Evolutionary conservation across 306 rosid genomes (phyloP), one percentile per base, ranked within the genome.

Genomic region (Gynostemma pentaphyllum): DNA sequence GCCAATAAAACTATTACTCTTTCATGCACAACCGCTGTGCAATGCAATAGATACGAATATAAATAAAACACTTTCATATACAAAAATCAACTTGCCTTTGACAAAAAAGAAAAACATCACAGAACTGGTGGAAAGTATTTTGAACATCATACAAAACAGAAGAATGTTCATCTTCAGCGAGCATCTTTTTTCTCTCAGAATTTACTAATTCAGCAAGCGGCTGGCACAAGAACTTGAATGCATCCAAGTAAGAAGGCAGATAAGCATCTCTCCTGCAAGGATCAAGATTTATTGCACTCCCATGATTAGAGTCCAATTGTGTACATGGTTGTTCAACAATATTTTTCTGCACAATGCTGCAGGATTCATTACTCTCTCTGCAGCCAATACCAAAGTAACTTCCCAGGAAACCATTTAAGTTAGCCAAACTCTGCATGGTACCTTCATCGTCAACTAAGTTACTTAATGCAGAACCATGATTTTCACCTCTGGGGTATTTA

Each of bases 131-230:
- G 71, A 91, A 80, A 64, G 75, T 82, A 66, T 73, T 79, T 79
- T 75, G 78, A 51, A 91, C 47, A 34, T 69, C 24, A 48, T 81
- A 64, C 75, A 91, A 69, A 66, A 73, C 64, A 62, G 81, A 81
- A 62, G 74, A 64, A 79, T 71, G 69, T 27, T 56, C 83, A 59
- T 72, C 77, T 72, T 70, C 79, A 10, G 69, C 62, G 46, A 83
- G 47, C 61, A 91, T 46, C 71, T 79, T 78, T 76, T 83, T 82
- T 83, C 78, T 80, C 69, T 76, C 86, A n/a, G 81, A 71, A 77
- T 83, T 79, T 40, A 91, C 79, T 72, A 84, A 68, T 68, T 80
- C 86, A 49, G 83, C 84, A 68, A 91, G 88, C 1, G 83, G 95
- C 72, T 61, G 80, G 78, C 92, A 91, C 41, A 81, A 72, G 68